Evolutionary conservation across 768 basidiomycete genomes (phyloP).

Genomic region (Psilocybe cubensis): DNA sequence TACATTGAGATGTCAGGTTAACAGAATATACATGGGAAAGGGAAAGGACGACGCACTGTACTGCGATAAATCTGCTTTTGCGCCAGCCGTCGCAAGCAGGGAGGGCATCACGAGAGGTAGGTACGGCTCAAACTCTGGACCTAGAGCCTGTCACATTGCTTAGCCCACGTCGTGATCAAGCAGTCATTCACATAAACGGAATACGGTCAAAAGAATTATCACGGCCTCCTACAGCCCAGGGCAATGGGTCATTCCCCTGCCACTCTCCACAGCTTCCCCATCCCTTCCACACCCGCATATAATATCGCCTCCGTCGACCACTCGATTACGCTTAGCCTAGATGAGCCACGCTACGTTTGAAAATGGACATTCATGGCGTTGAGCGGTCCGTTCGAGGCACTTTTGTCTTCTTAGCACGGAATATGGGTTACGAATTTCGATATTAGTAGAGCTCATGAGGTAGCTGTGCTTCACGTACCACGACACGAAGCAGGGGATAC

Average conservation of each 20-base stretch:
- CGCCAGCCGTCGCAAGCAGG: slow-evolving; percentile 71
- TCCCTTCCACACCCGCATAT: slow-evolving; percentile 78
- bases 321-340: slow-evolving; percentile 66
- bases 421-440: too few species aligned
- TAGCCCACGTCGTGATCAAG: slow-evolving; percentile 87
- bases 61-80: slow-evolving; percentile 79
- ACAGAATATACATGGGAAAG: not conserved
- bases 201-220: slow-evolving; percentile 30
- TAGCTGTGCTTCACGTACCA: too few species aligned
- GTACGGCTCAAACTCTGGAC: slow-evolving; percentile 85
- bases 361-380: too few species aligned
- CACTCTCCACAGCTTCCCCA: slow-evolving; percentile 76
- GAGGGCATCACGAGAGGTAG: slow-evolving; percentile 84
- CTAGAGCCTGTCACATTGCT: slow-evolving; percentile 86
- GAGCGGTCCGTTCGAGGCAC: too few species aligned
- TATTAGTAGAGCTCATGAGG: too few species aligned
- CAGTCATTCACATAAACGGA: slow-evolving; percentile 54
- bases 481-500: too few species aligned
- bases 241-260: slow-evolving; percentile 64
- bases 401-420: too few species aligned
- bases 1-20: not conserved
- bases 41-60: slow-evolving; percentile 58
- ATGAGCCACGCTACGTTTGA: slow-evolving; percentile 65
- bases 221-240: slow-evolving; percentile 82
- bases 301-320: slow-evolving; percentile 77